Evolutionary conservation across 2,329 filamentous ascomycete genomes (phyloP).

Genomic region (Aspergillus novoparasiticus): DNA sequence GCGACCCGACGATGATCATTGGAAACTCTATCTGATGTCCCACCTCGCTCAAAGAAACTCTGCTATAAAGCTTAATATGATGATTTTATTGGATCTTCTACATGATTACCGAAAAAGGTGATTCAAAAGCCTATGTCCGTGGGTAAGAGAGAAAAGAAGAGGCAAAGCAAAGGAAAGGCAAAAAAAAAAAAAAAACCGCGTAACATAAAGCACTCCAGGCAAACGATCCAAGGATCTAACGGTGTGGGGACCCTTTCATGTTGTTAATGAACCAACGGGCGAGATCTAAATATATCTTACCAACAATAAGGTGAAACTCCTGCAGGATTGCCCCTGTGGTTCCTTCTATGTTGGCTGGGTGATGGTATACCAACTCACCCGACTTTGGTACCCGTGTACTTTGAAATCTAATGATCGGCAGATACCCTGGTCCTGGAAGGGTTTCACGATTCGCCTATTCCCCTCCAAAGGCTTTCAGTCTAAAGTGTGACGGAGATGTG

Average conservation of each 20-base stretch:
- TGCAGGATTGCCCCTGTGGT: background rate
- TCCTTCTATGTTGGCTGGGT: background rate
- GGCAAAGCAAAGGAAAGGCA: background rate
- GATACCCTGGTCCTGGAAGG: background rate
- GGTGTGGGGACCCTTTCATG: background rate
- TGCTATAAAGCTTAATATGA: background rate
- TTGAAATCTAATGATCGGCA: background rate
- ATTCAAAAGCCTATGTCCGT: background rate
- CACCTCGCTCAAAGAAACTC: background rate
- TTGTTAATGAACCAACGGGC: background rate
- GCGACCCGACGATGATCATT: background rate
- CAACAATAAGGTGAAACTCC: background rate
- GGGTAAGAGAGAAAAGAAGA: background rate
- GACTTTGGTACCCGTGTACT: background rate
- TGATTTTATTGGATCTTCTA: background rate
- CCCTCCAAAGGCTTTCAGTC: background rate
- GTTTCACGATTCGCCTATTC: constrained; percentile 10
- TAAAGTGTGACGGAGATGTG: constrained; percentile 17
- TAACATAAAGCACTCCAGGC: background rate
- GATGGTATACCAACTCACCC: background rate
- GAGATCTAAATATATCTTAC: background rate
- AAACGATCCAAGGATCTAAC: background rate
- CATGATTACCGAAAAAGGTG: background rate
- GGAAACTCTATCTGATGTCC: constrained; percentile 2
- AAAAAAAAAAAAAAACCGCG: background rate